Evolutionary conservation across 2,329 filamentous ascomycete species (phyloP).

Genomic region (Colletotrichum viniferum): DNA sequence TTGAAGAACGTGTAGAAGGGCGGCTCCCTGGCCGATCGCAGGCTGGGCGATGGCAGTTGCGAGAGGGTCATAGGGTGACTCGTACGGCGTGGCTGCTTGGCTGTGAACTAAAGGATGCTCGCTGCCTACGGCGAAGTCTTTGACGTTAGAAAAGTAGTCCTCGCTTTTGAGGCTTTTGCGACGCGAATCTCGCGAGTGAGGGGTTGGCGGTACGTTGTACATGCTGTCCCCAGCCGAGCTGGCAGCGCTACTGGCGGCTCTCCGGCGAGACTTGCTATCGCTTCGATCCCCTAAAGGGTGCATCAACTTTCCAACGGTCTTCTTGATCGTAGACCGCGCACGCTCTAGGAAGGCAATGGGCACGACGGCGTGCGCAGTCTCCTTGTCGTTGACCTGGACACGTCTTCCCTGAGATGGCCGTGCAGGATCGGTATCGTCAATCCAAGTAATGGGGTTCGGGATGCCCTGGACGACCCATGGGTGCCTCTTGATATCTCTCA

Average conservation of each 20-base stretch:
- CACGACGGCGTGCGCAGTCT: slow-evolving; percentile 88
- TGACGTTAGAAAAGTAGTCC: slow-evolving; percentile 55
- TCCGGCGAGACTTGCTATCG: slow-evolving; percentile 57
- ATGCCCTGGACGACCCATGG: slow-evolving; percentile 87
- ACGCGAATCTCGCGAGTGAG: slow-evolving; percentile 57
- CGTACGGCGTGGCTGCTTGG: slow-evolving; percentile 71
- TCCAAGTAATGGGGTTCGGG: slow-evolving; percentile 76
- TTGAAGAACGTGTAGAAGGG: neutral
- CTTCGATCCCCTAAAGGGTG: slow-evolving; percentile 61
- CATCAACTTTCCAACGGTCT: slow-evolving; percentile 67
- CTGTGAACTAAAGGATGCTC: slow-evolving; percentile 76
- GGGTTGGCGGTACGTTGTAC: slow-evolving; percentile 50
- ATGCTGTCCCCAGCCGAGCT: slow-evolving; percentile 66
- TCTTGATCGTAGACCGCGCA: slow-evolving; percentile 78
- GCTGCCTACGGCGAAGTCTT: slow-evolving; percentile 44
- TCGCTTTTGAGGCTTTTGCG: slow-evolving; percentile 59
- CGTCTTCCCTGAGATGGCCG: slow-evolving; percentile 78
- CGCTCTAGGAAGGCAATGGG: slow-evolving; percentile 87
- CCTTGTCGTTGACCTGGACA: slow-evolving; percentile 90
- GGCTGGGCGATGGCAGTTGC: slow-evolving; percentile 33
- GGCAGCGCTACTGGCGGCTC: slow-evolving; percentile 66
- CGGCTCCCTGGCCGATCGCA: neutral
- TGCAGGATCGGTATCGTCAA: slow-evolving; percentile 91
- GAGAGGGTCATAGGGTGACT: slow-evolving; percentile 45
- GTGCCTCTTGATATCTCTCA: slow-evolving; percentile 92